A percentile compares a stretch with the other conserved stretches of the same genome.
Evolutionary conservation across 2,329 filamentous ascomycete species (phyloP).

Genomic region (Diaporthe caulivora): DNA sequence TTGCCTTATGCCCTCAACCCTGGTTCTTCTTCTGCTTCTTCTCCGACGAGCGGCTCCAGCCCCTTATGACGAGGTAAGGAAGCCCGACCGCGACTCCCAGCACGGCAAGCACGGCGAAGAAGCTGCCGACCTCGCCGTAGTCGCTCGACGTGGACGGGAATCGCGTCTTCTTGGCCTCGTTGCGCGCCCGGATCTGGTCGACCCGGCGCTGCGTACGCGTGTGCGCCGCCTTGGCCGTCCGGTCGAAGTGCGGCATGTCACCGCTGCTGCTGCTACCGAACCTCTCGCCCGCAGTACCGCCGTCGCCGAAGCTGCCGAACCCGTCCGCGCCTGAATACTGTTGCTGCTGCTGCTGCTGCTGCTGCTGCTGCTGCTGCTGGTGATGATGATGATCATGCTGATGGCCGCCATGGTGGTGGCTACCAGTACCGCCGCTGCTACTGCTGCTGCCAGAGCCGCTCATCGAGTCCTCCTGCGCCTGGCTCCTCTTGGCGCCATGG

Average conservation of each 20-base stretch:
- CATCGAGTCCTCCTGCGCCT: slow-evolving; percentile 61
- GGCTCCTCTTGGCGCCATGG: slow-evolving; percentile 69
- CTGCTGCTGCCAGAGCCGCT: slow-evolving; percentile 41
- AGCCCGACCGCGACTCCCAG: slow-evolving; percentile 59
- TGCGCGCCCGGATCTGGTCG: slow-evolving; percentile 57
- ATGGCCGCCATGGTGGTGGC: slow-evolving; percentile 40
- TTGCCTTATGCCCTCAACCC: slow-evolving; percentile 38
- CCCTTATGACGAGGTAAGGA: slow-evolving; percentile 57
- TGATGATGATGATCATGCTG: not conserved
- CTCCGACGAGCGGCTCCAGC: slow-evolving; percentile 44
- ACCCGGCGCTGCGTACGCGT: slow-evolving; percentile 78
- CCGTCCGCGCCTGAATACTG: slow-evolving; percentile 13
- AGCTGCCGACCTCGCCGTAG: slow-evolving; percentile 53
- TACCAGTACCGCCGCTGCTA: not conserved
- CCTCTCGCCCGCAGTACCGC: slow-evolving; percentile 69
- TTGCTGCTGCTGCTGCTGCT: not conserved
- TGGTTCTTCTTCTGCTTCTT: slow-evolving; percentile 41
- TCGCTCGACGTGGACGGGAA: slow-evolving; percentile 49
- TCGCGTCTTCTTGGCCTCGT: slow-evolving; percentile 51
- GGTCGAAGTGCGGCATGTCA: slow-evolving; percentile 84
- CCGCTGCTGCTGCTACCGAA: slow-evolving; percentile 48
- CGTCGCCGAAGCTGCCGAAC: slow-evolving; percentile 53
- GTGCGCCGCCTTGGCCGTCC: slow-evolving; percentile 72
- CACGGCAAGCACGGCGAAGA: slow-evolving; percentile 63
- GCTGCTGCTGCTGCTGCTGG: too few species aligned